Evolutionary conservation across 2,329 filamentous ascomycete genomes (phyloP), one percentile per base, ranked within the genome.

Genomic region (Orbilia javanica): DNA sequence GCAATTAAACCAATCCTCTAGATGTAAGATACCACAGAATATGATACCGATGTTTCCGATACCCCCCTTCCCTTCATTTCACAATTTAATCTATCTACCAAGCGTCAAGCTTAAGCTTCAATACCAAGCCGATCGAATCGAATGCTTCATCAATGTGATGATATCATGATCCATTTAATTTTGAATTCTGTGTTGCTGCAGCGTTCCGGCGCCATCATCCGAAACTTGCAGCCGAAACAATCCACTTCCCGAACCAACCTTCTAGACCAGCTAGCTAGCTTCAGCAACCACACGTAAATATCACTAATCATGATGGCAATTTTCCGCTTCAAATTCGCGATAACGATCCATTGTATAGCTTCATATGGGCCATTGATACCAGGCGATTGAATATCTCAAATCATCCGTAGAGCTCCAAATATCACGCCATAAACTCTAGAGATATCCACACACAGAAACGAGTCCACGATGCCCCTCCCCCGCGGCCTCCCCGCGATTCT

Each of bases 401-500:
- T 27, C 5, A 2, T n/a, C 13, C 8, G 42, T 25, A 48, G 27
- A 64, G 48, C 34, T 39, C 27, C n/a, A n/a, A 48, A 29, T 1
- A 34, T 48, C 29, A 39, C 15, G 42, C 46, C 29, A 22, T 67
- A 31, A 25, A 39, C 39, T 42, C 1, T 42, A 42, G 39, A 3
- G 39, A 18, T n/a, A 20, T 34, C 29, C 13, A 60, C 20, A 25
- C 27, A 29, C 25, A n/a, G 15, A 20, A 60, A 15, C 36, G 31
- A 63, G 27, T 18, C 6, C 55, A 50, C 36, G 18, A 78, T 78
- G 74, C 60, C 75, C 39, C 55, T 79, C 44, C 75, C 64, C 29
- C 79, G 73, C 53, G 93, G 93, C 82, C 87, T 95, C 79, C 89
- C 90, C 81, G 88, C 91, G 82, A 90, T 97, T 81, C 90, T 97